A percentile compares a stretch with the other conserved stretches of the same genome.
phyloP scores from a whole-genome alignment of 2,329 filamentous ascomycete genomes.

The Bisporella sp. region DNA sequence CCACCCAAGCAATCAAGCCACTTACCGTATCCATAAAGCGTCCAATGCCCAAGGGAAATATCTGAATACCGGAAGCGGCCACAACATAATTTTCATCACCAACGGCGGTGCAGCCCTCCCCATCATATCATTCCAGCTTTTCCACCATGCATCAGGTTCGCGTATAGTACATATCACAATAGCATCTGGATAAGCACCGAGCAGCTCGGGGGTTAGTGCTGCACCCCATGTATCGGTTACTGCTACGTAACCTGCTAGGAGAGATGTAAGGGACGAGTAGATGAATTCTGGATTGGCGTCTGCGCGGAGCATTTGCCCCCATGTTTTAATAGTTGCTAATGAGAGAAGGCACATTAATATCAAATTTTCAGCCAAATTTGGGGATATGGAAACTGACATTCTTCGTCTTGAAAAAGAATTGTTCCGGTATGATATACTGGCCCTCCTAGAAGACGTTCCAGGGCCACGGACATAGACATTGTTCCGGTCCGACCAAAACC shows the following conservation, averaged over 20 bases:
- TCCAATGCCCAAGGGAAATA: constrained; percentile 3
- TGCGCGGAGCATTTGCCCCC: not conserved
- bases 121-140: constrained; percentile 16
- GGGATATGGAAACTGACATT: not conserved
- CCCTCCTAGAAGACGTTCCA: constrained; percentile 6
- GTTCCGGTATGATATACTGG: constrained; percentile 4
- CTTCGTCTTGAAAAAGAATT: not conserved
- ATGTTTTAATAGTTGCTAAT: constrained; percentile 1
- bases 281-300: not conserved
- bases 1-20: not conserved
- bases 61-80: not conserved
- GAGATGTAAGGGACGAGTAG: not conserved
- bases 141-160: constrained; percentile 22
- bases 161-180: constrained; percentile 25
- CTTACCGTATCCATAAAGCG: not conserved
- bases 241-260: constrained; percentile 18
- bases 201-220: constrained; percentile 22
- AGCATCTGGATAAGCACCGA: constrained; percentile 23
- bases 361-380: not conserved
- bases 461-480: constrained; percentile 2
- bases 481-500: constrained; percentile 4
- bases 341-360: not conserved
- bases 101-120: not conserved
- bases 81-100: constrained; percentile 1
- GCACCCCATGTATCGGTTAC: constrained; percentile 19